Percentiles rank a stretch among this genome's conserved stretches.
Evolutionary conservation across 139 green algal species (phyloP).

Genomic region (Chlamydomonas urium): DNA sequence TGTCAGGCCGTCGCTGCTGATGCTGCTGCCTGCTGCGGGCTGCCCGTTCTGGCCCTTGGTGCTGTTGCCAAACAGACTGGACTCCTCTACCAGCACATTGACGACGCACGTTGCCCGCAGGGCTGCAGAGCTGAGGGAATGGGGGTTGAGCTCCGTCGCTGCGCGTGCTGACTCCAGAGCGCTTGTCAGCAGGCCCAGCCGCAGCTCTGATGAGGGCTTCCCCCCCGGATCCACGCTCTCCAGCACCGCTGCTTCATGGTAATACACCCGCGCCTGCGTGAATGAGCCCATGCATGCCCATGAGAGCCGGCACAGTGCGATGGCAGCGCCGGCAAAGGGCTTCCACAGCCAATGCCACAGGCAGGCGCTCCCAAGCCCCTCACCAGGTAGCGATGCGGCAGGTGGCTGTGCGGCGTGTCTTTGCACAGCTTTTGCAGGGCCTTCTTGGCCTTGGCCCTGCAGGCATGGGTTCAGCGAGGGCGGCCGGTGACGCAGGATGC

Average conservation of each 20-base stretch:
- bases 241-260: constrained; percentile 54
- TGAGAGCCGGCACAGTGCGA: background rate
- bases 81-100: constrained; percentile 62
- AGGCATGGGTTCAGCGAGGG: background rate
- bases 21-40: no score
- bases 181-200: constrained; percentile 47
- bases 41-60: constrained; percentile 12
- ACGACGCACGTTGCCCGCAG: constrained; percentile 52
- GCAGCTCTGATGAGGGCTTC: constrained; percentile 24
- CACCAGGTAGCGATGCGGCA: constrained; percentile 60
- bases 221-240: constrained; percentile 17
- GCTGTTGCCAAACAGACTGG: constrained; percentile 24
- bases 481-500: background rate
- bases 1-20: no score
- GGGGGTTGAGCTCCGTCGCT: constrained; percentile 44
- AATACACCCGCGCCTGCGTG: constrained; percentile 53
- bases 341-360: background rate
- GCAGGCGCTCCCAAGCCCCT: constrained; percentile 1
- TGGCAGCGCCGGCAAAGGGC: constrained; percentile 7
- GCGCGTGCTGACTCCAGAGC: constrained; percentile 28
- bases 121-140: constrained; percentile 43
- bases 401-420: constrained; percentile 32
- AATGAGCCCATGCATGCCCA: background rate
- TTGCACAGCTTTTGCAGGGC: constrained; percentile 42
- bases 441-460: constrained; percentile 58